Percentiles rank a stretch among this genome's conserved stretches.
Conservation (phyloP, 495 filamentous ascomycete genomes). For the Evernia prunastri region DNA sequence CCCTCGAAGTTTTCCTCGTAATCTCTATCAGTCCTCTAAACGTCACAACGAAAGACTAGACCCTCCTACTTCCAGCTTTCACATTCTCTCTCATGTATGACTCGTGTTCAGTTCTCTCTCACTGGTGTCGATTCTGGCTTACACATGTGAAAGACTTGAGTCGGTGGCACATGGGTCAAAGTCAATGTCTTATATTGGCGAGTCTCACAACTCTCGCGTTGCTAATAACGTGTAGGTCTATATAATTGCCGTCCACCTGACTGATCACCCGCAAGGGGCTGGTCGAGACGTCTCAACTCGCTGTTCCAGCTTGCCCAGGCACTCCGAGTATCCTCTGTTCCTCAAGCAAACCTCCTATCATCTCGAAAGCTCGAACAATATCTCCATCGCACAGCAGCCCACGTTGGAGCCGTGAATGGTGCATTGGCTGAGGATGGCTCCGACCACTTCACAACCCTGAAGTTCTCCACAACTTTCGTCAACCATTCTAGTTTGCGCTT, state of each 20-base stretch:
- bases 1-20: neutral
- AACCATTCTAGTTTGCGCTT: too few species aligned
- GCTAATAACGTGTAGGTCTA: neutral
- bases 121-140: neutral
- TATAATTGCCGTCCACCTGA: neutral
- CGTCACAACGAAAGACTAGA: neutral
- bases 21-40: neutral
- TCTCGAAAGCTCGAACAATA: too few species aligned
- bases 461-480: too few species aligned
- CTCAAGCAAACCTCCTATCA: neutral
- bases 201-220: neutral
- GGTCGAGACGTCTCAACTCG: neutral
- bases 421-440: too few species aligned
- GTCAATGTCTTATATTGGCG: neutral
- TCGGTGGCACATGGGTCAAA: neutral
- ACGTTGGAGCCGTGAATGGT: too few species aligned
- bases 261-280: neutral
- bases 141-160: neutral
- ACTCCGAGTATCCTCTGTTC: neutral
- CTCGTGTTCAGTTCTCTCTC: neutral
- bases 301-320: neutral
- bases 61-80: neutral
- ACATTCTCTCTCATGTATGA: neutral
- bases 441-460: too few species aligned
- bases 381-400: too few species aligned